phyloP scores from a whole-genome alignment of 306 rosid genomes.

The Delonix regia region DNA sequence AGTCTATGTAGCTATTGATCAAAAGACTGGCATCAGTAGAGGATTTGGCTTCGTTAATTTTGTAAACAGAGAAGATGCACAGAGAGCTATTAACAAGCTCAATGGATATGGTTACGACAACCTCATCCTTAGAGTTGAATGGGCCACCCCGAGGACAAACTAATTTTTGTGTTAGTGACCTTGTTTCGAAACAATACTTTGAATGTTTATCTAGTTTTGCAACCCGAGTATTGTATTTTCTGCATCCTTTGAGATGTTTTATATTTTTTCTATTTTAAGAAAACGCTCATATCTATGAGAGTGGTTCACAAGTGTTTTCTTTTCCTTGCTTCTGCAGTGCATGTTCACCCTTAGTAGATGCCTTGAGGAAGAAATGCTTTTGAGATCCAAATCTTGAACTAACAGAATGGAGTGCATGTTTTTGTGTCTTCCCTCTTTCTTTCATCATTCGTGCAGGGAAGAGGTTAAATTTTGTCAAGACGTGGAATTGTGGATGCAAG shows the following conservation, averaged over 20 bases:
- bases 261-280: background rate
- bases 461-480: background rate
- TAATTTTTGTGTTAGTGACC: background rate
- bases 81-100: conserved; percentile 88
- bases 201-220: conserved; percentile 33
- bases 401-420: background rate
- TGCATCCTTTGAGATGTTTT: conserved; percentile 1
- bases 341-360: background rate
- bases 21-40: conserved; percentile 84
- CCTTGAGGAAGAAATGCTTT: background rate
- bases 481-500: background rate
- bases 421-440: background rate
- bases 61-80: conserved; percentile 93
- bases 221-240: background rate
- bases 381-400: background rate
- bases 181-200: background rate
- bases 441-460: background rate
- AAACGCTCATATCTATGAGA: background rate
- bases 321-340: background rate
- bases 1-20: conserved; percentile 90
- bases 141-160: conserved; percentile 58
- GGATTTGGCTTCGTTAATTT: conserved; percentile 97
- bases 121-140: conserved; percentile 58
- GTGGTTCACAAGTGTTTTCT: background rate
- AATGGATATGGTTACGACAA: conserved; percentile 93